A percentile compares a stretch with the other conserved stretches of the same genome.
These are phyloP conservation scores for Penicillium atrosanguineum DNA, from an alignment of 495 filamentous ascomycete genomes.

Conservation along the genomic window DNA sequence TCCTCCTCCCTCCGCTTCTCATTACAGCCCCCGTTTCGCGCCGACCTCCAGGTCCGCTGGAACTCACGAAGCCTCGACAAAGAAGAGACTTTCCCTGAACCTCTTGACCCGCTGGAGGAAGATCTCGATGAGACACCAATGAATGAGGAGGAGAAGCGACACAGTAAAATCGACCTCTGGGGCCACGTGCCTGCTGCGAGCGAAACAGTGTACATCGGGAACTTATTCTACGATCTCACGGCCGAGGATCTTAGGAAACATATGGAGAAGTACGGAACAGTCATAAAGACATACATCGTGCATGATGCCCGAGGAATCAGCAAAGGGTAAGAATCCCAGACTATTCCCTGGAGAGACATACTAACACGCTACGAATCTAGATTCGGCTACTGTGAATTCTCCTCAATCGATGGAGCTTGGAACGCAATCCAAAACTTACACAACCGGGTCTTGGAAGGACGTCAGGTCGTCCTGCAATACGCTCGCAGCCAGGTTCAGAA, in stretches of 20 bases:
- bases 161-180: not conserved
- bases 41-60: constrained; percentile 16
- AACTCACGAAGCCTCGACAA: constrained; percentile 8
- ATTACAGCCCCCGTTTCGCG: constrained; percentile 2
- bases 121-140: not conserved
- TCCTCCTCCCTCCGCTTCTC: not conserved
- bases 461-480: constrained; percentile 62
- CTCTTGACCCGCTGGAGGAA: not conserved
- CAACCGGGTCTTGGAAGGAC: constrained; percentile 74
- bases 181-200: not conserved
- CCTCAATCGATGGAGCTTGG: constrained; percentile 50
- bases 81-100: not conserved
- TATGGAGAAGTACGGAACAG: constrained; percentile 63
- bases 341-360: not conserved
- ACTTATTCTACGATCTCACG: constrained; percentile 81
- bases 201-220: constrained; percentile 70
- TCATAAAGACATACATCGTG: constrained; percentile 55
- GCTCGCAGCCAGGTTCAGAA: constrained; percentile 36
- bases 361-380: constrained; percentile 38
- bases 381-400: constrained; percentile 76
- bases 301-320: constrained; percentile 73
- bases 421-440: constrained; percentile 64
- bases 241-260: constrained; percentile 65
- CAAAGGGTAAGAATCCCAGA: constrained; percentile 58
- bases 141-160: not conserved